Evolutionary conservation across 2,329 filamentous ascomycete species (phyloP), one percentile per base, ranked within the genome.

Genomic region (Amphichorda felina): DNA sequence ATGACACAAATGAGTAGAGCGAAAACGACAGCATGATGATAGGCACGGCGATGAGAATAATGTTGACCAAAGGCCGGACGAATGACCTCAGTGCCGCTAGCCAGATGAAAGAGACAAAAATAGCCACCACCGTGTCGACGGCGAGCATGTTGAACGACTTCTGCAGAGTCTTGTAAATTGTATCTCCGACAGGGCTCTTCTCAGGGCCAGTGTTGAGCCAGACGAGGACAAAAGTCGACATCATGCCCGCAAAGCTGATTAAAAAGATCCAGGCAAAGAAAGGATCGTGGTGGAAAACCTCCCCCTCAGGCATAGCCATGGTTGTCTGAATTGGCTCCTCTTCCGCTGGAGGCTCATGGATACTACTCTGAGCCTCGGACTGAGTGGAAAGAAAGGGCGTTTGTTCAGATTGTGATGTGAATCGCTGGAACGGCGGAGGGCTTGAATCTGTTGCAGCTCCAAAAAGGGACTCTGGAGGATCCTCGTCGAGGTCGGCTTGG

Each of bases 221-320:
- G 17, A 94, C 82, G 11, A 98, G 69, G 43, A 94, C 78, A 49
- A 87, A 93, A 1, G 87, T 89, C 10, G 89, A 83, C 49, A 96
- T 74, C 50, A 96, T 72, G 27, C 81, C 82, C 31, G 84, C 87
- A 36, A 94, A 63, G 24, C 78, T 78, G 47, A 96, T 91, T 33
- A 94, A 62, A 54, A 88, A 98, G 30, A 95, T 68, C 59, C 85
- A 88, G 4, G 83, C 85, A 69, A 91, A 98, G 60, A 96, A 94
- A 5, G 79, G 69, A 56, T 98, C 91, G 54, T 96, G 86, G 34
- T 73, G 70, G 40, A 86, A 86, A 16, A 82, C 71, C 49, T 88
- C 81, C 34, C 70, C 69, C 28, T 78, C 70, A 4, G 73, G 65
- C 2, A 38, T 22, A 8, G 35, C 33, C 22, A 77, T 64, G 0